Conservation (phyloP, 2,329 filamentous ascomycete species). For the Aspergillus tamarii region DNA sequence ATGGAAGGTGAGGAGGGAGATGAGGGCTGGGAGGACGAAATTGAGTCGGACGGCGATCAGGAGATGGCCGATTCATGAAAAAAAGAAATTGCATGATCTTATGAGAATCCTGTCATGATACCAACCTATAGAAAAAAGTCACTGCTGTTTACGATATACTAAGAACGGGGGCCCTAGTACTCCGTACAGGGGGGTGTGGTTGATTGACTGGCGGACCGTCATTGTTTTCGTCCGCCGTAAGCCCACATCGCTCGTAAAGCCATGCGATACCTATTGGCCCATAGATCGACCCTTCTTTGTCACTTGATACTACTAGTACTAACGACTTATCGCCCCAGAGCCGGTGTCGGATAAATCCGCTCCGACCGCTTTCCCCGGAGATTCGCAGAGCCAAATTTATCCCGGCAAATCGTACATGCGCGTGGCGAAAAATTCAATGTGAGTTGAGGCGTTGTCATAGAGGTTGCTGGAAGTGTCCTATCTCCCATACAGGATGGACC, state of each 20-base stretch:
- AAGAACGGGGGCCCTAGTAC: neutral
- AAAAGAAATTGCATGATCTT: constrained; percentile 25
- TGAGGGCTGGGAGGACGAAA: constrained; percentile 56
- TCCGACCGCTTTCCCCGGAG: constrained; percentile 30
- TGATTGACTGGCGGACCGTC: neutral
- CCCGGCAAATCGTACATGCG: constrained; percentile 22
- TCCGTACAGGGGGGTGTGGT: neutral
- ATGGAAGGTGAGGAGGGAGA: constrained; percentile 60
- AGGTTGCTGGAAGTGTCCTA: constrained; percentile 37
- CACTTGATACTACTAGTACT: constrained; percentile 1
- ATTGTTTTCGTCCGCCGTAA: neutral
- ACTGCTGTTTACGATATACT: neutral
- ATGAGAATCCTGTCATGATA: constrained; percentile 36
- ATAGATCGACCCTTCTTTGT: neutral
- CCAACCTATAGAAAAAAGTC: constrained; percentile 26
- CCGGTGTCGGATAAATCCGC: constrained; percentile 35
- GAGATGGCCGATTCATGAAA: constrained; percentile 58
- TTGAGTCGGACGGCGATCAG: constrained; percentile 54
- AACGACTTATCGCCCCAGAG: constrained; percentile 5
- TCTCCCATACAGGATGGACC: constrained; percentile 43
- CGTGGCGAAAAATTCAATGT: constrained; percentile 37
- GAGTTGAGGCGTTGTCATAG: constrained; percentile 30
- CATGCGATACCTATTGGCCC: neutral
- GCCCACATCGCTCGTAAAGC: neutral
- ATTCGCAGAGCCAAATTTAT: constrained; percentile 33